Evolutionary conservation across 768 basidiomycete species (phyloP), one percentile per base, ranked within the genome.

Genomic region (Amanita fuliginea): DNA sequence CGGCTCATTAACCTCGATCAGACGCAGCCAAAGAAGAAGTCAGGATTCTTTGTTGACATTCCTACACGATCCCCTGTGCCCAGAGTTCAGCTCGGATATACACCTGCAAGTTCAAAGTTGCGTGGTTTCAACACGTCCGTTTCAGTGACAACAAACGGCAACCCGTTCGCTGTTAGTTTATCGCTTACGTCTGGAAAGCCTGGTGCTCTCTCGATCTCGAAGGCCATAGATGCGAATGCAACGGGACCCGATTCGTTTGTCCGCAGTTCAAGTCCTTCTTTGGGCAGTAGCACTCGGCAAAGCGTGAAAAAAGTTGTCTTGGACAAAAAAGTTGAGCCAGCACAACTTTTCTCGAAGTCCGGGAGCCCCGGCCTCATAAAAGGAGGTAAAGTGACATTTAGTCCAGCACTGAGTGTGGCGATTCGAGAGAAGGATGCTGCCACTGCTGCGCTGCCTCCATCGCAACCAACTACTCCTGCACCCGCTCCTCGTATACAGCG

Each of bases 281-380:
- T 88, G 43, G 86, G 86, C 5, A 83, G 76, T 57, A 86, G 78
- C 37, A 72, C 66, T 51, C 72, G 83, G 48, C 79, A 84, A 51
- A 95, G 90, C 60, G 89, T 95, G 51, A 97, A 97, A 72, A 95
- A 95, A 61, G 75, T 97, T 51, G 82, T 92, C 33, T 62, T 96
- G 53, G 86, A 92, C 60, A 92, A 87, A 66, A 90, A 83, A 60
- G 70, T 88, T 13, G 84, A 87, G 46, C 75, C 86, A 22, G 67
- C 76, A 21, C 84, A 90, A 53, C 58, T 90, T 46, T 83, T 89
- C 58, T 62, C 61, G 36, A 76, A 75, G 58, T 68, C 72, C 1
- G 73, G 72, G 26, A 67, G 69, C 28, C 73, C 77, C 34, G 69
- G 71, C 46, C 62, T 66, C 16, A 47, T 63, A 40, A 64, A 65